Evolutionary conservation across 768 basidiomycete species (phyloP).

Genomic region (Termitomyces sp.): DNA sequence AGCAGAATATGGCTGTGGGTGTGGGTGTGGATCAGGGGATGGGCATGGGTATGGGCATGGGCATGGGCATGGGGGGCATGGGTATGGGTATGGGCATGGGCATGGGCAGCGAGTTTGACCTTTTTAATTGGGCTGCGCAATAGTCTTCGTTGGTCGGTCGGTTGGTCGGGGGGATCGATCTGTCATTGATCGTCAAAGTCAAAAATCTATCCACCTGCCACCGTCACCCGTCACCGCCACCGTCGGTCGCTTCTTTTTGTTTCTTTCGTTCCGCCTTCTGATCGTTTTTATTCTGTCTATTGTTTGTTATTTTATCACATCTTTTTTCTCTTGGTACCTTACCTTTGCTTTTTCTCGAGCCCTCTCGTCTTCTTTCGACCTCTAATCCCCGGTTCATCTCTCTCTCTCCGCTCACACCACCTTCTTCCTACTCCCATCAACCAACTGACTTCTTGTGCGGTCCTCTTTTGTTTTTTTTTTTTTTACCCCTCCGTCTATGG

Average conservation of each 20-base stretch:
- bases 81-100: background rate
- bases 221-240: background rate
- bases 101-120: constrained; percentile 41
- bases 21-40: background rate
- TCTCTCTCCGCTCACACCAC: background rate
- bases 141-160: background rate
- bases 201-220: background rate
- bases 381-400: background rate
- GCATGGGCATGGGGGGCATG: background rate
- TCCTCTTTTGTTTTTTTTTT: background rate
- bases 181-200: background rate
- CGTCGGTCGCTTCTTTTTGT: background rate
- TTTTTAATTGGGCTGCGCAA: constrained; percentile 55
- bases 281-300: constrained; percentile 14
- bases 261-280: constrained; percentile 6
- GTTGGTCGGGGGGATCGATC: background rate
- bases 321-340: constrained; percentile 21
- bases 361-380: constrained; percentile 9
- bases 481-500: background rate
- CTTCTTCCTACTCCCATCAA: background rate
- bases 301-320: constrained; percentile 18
- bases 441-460: background rate
- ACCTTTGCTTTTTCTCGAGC: background rate
- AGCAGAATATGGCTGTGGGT: constrained; percentile 31
- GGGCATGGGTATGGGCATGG: background rate